phyloP scores from a whole-genome alignment of 1,284 basidiomycete species.

The Anthracocystis setariae region DNA sequence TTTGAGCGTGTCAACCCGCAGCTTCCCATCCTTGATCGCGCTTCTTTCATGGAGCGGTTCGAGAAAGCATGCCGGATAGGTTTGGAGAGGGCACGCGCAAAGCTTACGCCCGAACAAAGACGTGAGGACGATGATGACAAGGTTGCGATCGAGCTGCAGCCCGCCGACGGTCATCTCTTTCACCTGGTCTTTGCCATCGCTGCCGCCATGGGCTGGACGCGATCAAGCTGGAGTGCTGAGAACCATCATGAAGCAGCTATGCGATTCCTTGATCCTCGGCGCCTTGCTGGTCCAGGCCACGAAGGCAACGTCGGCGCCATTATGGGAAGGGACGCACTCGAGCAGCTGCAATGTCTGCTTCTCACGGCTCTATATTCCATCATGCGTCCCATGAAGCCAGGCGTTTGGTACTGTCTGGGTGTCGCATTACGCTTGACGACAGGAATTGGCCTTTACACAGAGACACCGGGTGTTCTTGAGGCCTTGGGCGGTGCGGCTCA shows the following conservation, averaged over 20 bases:
- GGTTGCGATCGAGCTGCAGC: slow-evolving; percentile 42
- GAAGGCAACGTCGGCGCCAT: slow-evolving; percentile 50
- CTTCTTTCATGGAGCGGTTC: slow-evolving; percentile 41
- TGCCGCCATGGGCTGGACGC: slow-evolving; percentile 48
- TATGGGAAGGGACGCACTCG: slow-evolving; percentile 47
- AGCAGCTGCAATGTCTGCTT: slow-evolving; percentile 48
- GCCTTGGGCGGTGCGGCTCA: slow-evolving; percentile 12
- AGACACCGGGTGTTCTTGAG: slow-evolving; percentile 33
- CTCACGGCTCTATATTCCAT: slow-evolving; percentile 51
- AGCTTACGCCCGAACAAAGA: slow-evolving; percentile 16
- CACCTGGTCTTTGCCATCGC: slow-evolving; percentile 53
- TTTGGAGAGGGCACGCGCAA: slow-evolving; percentile 30
- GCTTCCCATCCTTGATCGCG: slow-evolving; percentile 39
- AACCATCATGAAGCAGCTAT: slow-evolving; percentile 54
- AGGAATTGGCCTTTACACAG: slow-evolving; percentile 44
- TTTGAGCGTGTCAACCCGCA: slow-evolving; percentile 51
- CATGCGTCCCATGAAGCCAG: slow-evolving; percentile 50
- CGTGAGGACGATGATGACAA: slow-evolving; percentile 25
- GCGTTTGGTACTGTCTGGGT: slow-evolving; percentile 50
- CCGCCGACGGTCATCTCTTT: slow-evolving; percentile 50
- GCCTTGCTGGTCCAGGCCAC: slow-evolving; percentile 14
- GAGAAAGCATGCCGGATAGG: slow-evolving; percentile 35
- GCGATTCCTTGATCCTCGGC: slow-evolving; percentile 41
- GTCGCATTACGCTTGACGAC: slow-evolving; percentile 46
- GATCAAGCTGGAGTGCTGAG: slow-evolving; percentile 45